A percentile compares a stretch with the other conserved stretches of the same genome.
phyloP scores from a whole-genome alignment of 164 flowering plant species.

The Santalum album region DNA sequence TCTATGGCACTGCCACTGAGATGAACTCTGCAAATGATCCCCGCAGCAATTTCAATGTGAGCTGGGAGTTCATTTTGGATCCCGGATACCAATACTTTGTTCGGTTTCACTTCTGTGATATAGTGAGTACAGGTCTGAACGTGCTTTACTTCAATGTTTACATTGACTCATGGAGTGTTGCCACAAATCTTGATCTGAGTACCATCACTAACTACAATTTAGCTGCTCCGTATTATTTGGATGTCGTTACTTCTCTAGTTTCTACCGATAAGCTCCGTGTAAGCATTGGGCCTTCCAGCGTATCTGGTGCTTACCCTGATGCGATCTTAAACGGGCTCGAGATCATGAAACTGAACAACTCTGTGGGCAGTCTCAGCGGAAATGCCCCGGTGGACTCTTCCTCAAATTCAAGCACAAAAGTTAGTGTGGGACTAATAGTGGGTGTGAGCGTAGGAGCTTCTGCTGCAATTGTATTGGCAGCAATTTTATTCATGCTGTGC shows the following conservation, averaged over 20 bases:
- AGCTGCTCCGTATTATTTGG: constrained; percentile 46
- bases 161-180: constrained; percentile 25
- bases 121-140: constrained; percentile 39
- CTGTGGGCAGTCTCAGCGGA: constrained; percentile 30
- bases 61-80: constrained; percentile 64
- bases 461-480: constrained; percentile 21
- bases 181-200: constrained; percentile 37
- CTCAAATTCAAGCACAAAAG: constrained; percentile 16
- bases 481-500: constrained; percentile 19
- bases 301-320: constrained; percentile 20
- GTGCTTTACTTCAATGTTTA: constrained; percentile 53
- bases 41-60: constrained; percentile 47
- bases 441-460: constrained; percentile 30
- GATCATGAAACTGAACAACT: constrained; percentile 56
- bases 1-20: constrained; percentile 49
- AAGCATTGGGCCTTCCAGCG: constrained; percentile 41
- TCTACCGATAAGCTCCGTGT: constrained; percentile 22
- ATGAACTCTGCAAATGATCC: constrained; percentile 43
- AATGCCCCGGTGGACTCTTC: not conserved
- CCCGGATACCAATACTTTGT: constrained; percentile 53
- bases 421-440: constrained; percentile 29
- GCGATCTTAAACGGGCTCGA: constrained; percentile 66
- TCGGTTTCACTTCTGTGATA: constrained; percentile 72
- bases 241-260: constrained; percentile 25
- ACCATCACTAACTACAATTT: constrained; percentile 11